Conservation (phyloP, 2,329 filamentous ascomycete species). For the Ploettnerulaceae sp. region DNA sequence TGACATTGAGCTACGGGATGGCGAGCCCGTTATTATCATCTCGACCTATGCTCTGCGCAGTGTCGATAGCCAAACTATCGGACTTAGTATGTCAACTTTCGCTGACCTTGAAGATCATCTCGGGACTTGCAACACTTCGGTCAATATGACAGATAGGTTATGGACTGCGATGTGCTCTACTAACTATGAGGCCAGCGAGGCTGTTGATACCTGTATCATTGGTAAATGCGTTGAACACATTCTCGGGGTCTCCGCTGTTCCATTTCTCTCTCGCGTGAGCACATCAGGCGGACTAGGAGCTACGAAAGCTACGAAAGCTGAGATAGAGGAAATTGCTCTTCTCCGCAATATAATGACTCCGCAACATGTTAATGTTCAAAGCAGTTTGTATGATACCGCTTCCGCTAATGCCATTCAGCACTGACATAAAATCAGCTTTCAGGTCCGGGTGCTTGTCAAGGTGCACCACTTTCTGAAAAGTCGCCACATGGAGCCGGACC, state of each 20-base stretch:
- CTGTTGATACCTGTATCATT: slow-evolving; percentile 17
- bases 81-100: slow-evolving; percentile 1
- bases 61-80: not conserved
- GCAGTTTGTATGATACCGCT: slow-evolving; percentile 14
- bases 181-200: slow-evolving; percentile 19
- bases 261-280: no score
- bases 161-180: slow-evolving; percentile 18
- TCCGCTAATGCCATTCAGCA: no score
- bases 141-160: slow-evolving; percentile 18
- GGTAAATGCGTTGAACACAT: slow-evolving; percentile 22
- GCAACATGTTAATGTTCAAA: slow-evolving; percentile 19
- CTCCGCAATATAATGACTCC: slow-evolving; percentile 17
- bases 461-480: slow-evolving; percentile 14
- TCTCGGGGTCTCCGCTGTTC: slow-evolving; percentile 18
- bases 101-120: slow-evolving; percentile 14
- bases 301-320: no score
- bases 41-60: slow-evolving; percentile 16
- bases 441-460: slow-evolving; percentile 21
- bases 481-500: slow-evolving; percentile 14
- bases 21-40: slow-evolving; percentile 16
- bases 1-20: slow-evolving; percentile 10
- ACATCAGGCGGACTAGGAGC: no score
- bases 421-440: slow-evolving; percentile 14
- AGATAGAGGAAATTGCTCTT: slow-evolving; percentile 10
- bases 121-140: slow-evolving; percentile 11